These are phyloP conservation scores for Backusella morwellensis DNA, from an alignment of 192 early-diverging fungal genomes.

Conservation along the genomic window DNA sequence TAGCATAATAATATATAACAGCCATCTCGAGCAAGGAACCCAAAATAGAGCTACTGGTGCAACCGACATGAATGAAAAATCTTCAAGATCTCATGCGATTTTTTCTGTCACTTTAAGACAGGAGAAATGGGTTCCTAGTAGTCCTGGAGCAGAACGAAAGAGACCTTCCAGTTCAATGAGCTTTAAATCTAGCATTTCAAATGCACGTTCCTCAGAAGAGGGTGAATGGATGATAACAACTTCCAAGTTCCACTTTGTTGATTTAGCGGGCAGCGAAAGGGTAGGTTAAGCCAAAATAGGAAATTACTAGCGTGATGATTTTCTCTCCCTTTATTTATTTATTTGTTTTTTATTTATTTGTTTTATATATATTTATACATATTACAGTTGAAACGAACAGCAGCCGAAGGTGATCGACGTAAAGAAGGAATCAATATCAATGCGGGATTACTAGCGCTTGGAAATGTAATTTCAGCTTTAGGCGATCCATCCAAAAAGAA, in stretches of 20 bases:
- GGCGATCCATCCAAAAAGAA: conserved; percentile 67
- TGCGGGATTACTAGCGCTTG: conserved; percentile 89
- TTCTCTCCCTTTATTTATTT: conserved; percentile 12
- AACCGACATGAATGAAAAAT: conserved; percentile 95
- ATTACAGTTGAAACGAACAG: conserved; percentile 78
- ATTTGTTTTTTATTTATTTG: not conserved
- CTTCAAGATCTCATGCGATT: conserved; percentile 96
- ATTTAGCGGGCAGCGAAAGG: conserved; percentile 96
- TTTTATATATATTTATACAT: not conserved
- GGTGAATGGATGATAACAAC: conserved; percentile 28
- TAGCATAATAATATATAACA: conserved; percentile 10
- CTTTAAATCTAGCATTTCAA: not conserved
- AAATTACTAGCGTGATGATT: conserved; percentile 1
- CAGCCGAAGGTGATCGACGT: conserved; percentile 88
- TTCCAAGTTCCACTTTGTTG: conserved; percentile 96
- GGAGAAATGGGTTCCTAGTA: conserved; percentile 45
- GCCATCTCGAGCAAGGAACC: conserved; percentile 57
- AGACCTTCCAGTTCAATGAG: conserved; percentile 14
- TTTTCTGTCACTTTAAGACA: conserved; percentile 90
- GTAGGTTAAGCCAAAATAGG: conserved; percentile 24
- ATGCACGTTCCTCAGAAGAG: conserved; percentile 18
- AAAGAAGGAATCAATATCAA: conserved; percentile 98
- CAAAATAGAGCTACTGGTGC: conserved; percentile 72
- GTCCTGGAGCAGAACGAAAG: conserved; percentile 2
- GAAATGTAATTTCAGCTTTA: conserved; percentile 95